A percentile compares a stretch with the other conserved stretches of the same genome.
Evolutionary conservation across 179 eudicot species (phyloP).

Genomic region (Sideroxylon spinosum): DNA sequence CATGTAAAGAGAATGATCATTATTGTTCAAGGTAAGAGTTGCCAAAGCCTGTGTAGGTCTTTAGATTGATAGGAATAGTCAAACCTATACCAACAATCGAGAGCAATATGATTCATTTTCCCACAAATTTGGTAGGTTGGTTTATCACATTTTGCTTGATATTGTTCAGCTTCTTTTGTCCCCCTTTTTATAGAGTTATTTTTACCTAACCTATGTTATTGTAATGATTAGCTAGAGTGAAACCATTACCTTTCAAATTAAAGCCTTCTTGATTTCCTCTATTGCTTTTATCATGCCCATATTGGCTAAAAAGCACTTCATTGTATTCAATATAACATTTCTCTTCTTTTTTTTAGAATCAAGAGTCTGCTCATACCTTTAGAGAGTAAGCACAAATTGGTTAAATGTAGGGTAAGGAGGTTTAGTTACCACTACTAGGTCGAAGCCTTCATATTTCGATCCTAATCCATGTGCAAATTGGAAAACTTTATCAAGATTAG

Average conservation of each 20-base stretch:
- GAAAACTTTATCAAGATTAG: constrained; percentile 9
- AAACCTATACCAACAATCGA: constrained; percentile 7
- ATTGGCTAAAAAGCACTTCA: not conserved
- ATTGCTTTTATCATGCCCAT: not conserved
- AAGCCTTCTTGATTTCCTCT: not conserved
- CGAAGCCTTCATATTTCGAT: not conserved
- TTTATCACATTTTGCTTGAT: not conserved
- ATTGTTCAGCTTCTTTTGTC: not conserved
- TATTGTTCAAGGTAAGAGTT: not conserved
- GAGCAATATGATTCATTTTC: not conserved
- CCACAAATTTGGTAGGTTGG: not conserved
- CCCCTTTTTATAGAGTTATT: not conserved
- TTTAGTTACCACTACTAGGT: constrained; percentile 1
- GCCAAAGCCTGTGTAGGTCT: constrained; percentile 8
- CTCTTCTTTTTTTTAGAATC: not conserved
- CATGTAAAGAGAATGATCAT: not conserved
- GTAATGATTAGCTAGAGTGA: not conserved
- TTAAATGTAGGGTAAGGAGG: constrained; percentile 8
- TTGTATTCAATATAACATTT: not conserved
- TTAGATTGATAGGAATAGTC: constrained; percentile 9
- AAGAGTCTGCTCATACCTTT: constrained; percentile 1
- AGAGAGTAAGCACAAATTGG: constrained; percentile 3
- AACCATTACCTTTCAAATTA: not conserved
- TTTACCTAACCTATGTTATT: not conserved
- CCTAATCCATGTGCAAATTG: constrained; percentile 12